phyloP scores from a whole-genome alignment of 2,329 filamentous ascomycete species.

The Beauveria australis region DNA sequence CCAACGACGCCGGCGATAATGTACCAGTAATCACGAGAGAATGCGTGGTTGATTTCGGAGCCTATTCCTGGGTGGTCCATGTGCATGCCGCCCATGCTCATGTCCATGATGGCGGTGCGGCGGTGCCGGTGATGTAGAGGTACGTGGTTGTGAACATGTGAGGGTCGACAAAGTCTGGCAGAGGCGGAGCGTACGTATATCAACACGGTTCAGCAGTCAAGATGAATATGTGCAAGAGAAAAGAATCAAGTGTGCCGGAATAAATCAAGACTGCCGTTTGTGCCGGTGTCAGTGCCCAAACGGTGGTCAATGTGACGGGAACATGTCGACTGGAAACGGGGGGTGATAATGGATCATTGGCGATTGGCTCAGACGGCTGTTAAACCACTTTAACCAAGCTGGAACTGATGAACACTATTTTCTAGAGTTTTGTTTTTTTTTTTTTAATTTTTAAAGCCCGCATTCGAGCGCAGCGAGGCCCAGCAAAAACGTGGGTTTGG shows the following conservation, averaged over 20 bases:
- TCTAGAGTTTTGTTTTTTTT: not conserved
- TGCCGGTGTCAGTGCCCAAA: not conserved
- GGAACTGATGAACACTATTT: not conserved
- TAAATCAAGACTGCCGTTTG: not conserved
- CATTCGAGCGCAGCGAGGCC: not conserved
- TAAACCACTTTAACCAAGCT: not conserved
- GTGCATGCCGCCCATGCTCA: constrained; percentile 24
- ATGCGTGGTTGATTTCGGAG: constrained; percentile 38
- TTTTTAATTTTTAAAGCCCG: not conserved
- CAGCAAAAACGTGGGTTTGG: not conserved
- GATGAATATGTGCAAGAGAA: too few relatives aligned
- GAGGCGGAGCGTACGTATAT: too few relatives aligned
- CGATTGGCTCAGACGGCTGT: not conserved
- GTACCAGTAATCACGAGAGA: constrained; percentile 53
- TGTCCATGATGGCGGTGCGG: constrained; percentile 15
- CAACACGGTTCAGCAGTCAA: too few relatives aligned
- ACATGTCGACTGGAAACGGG: not conserved
- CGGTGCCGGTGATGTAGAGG: not conserved
- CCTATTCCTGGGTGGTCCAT: constrained; percentile 27
- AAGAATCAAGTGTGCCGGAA: not conserved
- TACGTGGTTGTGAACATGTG: not conserved
- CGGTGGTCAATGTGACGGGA: not conserved
- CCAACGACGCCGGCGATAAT: constrained; percentile 42
- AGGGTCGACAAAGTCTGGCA: not conserved
- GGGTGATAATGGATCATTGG: not conserved